Base-by-base conservation (phyloP, 768 basidiomycete species). In the Dioszegia hungarica region DNA sequence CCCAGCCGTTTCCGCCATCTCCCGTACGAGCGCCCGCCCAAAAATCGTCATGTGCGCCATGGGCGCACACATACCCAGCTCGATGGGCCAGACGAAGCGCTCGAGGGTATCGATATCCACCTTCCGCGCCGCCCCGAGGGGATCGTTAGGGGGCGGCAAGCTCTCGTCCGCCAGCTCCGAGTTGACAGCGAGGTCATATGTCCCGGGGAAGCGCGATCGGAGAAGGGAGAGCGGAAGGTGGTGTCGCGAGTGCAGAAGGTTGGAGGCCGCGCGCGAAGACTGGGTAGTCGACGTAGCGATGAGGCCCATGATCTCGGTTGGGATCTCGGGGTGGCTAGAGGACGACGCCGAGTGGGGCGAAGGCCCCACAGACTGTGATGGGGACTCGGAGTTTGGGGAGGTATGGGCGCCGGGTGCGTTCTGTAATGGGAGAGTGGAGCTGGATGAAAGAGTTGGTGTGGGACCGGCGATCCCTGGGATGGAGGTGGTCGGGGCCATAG, bases 21-120 rank as follows among this genome's bases (percentile, higher is more conserved):
- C 70, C 41, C 58, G 57, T 2, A 72, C 63, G 46, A 72, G 28
- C 46, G 57, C 56, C 22, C 70, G 61, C 6, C 70, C 70, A 55
- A 72, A 69, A 1, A 59, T 62, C 9, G 61, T 61, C 11, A 59
- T 47, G 54, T 72, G 67, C 4, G 67, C 63, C 8, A 68, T 38
- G 9, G 67, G 64, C 4, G 53, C 60, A 54, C 53, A 59, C 67
- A 69, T 69, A 17, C 67, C 70, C 33, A 72, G 36, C 37, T 72
- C 70, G 20, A 72, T 69, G 5, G 70, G 70, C 70, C 70, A 72
- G 28, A 52, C 65, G 29, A 69, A 72, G n/a, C 39, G 39, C n/a
- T 62, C 54, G 5, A 49, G 40, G 11, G 49, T 3, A 38, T 72
- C 70, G 12, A 64, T 57, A 54, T 72, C 63, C n/a, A 72, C 52